Conservation (phyloP, 768 basidiomycete genomes). For the Tephrocybe sp. region DNA sequence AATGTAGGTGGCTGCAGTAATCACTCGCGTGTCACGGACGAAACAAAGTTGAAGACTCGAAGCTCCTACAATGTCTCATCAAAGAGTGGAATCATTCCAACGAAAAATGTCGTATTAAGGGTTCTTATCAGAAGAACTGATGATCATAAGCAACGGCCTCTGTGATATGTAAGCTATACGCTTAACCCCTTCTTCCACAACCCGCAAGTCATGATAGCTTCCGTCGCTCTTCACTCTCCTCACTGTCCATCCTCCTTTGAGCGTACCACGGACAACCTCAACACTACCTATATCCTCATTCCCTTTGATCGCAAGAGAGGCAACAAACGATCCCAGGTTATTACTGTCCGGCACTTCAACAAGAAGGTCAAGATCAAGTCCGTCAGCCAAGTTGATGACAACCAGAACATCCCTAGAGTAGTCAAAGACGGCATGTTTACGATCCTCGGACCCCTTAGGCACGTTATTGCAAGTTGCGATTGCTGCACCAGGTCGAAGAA, state of each 20-base stretch:
- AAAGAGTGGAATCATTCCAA: too few species aligned
- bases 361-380: slow-evolving; percentile 6
- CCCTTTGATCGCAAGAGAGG: slow-evolving; percentile 15
- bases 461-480: slow-evolving; percentile 21
- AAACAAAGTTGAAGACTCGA: too few species aligned
- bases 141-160: too few species aligned
- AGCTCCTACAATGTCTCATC: too few species aligned
- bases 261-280: slow-evolving; percentile 12
- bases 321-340: slow-evolving; percentile 15
- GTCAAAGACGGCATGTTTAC: slow-evolving; percentile 19
- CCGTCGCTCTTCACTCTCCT: slow-evolving; percentile 10
- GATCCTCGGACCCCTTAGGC: slow-evolving; percentile 4
- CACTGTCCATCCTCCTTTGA: slow-evolving; percentile 18
- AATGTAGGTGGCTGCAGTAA: too few species aligned
- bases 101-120: too few species aligned
- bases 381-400: slow-evolving; percentile 15
- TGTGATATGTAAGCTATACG: neutral
- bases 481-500: slow-evolving; percentile 27
- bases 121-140: too few species aligned
- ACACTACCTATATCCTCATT: slow-evolving; percentile 4
- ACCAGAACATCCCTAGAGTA: slow-evolving; percentile 20
- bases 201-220: neutral
- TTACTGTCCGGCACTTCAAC: slow-evolving; percentile 17
- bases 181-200: slow-evolving; percentile 2
- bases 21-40: too few species aligned